Evolutionary conservation across 768 basidiomycete genomes (phyloP), one percentile per base, ranked within the genome.

Genomic region (Tremella mesenterica): DNA sequence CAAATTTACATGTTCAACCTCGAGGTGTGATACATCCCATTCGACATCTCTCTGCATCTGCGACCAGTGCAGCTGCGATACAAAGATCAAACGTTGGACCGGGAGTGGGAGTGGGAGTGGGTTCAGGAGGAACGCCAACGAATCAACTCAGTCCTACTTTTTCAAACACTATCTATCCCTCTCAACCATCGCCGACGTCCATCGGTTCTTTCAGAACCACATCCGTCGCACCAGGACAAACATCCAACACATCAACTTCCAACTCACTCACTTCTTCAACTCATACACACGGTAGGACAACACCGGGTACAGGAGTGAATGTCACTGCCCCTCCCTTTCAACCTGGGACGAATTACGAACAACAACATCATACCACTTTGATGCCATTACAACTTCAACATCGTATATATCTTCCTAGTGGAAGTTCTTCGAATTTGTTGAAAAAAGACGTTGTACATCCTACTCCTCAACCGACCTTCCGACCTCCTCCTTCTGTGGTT

Each of bases 321-420:
- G 57, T 57, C 21, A 44, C 58, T 6, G 64, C 64, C n/a, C 10
- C 54, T 18, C 64, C 64, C 0, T 65, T 65, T 48, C 64, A 65
- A 18, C 64, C 64, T 4, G 44, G 55, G 9, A 44, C 44, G 23
- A 21, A 5, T 20, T 31, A 43, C 26, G 4, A 47, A 56, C 21
- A 49, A 16, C 45, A 55, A 25, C 66, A 67, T 27, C 67, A 63
- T 31, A 70, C 70, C 0, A 65, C 68, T 4, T 55, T 73, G 26
- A 69, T 73, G 54, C 72, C 72, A 12, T 68, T 70, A 0, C 66
- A 68, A 48, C 49, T 73, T 16, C 72, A 73, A 57, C 72, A 73
- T 54, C 57, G 72, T 8, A 73, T 73, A 27, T 73, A 68, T 28
- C 63, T 70, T 13, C 70, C 72, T 13, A 25, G 33, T 30, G 20